Percentiles rank a stretch among this genome's conserved stretches.
Conservation (phyloP, 768 basidiomycete genomes). For the Leccinum barrowsii region DNA sequence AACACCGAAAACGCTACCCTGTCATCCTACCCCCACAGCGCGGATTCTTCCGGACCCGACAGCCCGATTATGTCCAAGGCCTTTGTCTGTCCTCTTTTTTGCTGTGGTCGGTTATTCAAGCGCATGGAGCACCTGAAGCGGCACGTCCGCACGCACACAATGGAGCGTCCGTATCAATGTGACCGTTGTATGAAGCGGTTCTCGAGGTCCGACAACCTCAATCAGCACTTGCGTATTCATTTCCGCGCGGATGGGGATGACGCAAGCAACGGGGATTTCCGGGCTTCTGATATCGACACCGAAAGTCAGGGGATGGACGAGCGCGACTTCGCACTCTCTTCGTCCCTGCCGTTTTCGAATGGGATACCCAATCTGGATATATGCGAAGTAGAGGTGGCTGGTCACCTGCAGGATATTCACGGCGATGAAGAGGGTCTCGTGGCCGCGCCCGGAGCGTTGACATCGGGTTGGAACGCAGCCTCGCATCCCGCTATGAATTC, state of each 20-base stretch:
- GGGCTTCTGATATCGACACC: slow-evolving; percentile 25
- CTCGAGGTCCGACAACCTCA: slow-evolving; percentile 84
- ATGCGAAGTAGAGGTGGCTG: slow-evolving; percentile 60
- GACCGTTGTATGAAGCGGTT: slow-evolving; percentile 75
- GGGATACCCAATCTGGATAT: slow-evolving; percentile 46
- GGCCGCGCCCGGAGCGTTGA: slow-evolving; percentile 26
- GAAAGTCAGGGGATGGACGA: slow-evolving; percentile 39
- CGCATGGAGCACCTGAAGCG: slow-evolving; percentile 89
- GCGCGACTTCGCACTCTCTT: slow-evolving; percentile 19
- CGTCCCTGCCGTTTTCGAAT: slow-evolving; percentile 27
- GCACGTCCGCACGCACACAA: slow-evolving; percentile 84
- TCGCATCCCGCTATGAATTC: slow-evolving; percentile 16
- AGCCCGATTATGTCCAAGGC: slow-evolving; percentile 49
- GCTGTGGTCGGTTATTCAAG: slow-evolving; percentile 85
- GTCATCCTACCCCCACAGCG: slow-evolving; percentile 20
- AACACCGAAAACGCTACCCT: slow-evolving; percentile 13
- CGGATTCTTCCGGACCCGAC: slow-evolving; percentile 19
- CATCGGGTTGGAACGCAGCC: slow-evolving; percentile 12
- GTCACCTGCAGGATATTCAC: slow-evolving; percentile 50
- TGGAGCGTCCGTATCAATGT: slow-evolving; percentile 83
- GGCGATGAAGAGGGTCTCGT: slow-evolving; percentile 58
- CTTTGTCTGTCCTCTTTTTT: slow-evolving; percentile 79
- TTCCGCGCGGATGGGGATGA: slow-evolving; percentile 31
- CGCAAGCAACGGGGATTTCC: slow-evolving; percentile 25
- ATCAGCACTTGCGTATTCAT: slow-evolving; percentile 84